Conservation (phyloP, 2,329 filamentous ascomycete species). For the Cadophora sp. region DNA sequence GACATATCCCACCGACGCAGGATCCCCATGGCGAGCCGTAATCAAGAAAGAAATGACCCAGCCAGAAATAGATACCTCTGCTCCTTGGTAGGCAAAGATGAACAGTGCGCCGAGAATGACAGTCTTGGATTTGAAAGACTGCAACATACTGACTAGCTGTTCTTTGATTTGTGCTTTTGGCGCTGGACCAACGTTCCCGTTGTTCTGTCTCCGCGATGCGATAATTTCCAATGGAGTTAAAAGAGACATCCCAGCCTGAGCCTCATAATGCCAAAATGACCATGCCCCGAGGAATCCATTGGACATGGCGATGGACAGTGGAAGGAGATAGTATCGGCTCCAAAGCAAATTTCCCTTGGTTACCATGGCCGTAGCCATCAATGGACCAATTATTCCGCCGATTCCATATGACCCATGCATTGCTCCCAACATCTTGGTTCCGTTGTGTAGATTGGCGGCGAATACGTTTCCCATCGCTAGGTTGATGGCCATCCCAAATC, state of each 20-base stretch:
- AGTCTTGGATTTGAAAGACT: slow-evolving; percentile 55
- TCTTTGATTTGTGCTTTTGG: slow-evolving; percentile 41
- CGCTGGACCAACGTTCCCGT: slow-evolving; percentile 21
- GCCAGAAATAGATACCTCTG: slow-evolving; percentile 82
- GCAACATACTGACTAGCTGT: slow-evolving; percentile 49
- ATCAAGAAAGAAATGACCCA: slow-evolving; percentile 91
- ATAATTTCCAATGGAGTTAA: slow-evolving; percentile 51
- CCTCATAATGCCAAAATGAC: slow-evolving; percentile 74
- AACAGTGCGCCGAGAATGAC: slow-evolving; percentile 80
- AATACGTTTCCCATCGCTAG: slow-evolving; percentile 66
- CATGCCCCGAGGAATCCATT: slow-evolving; percentile 67
- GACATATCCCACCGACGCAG: slow-evolving; percentile 78
- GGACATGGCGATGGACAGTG: slow-evolving; percentile 61
- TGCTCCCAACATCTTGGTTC: slow-evolving; percentile 62
- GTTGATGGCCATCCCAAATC: slow-evolving; percentile 62
- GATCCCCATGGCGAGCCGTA: slow-evolving; percentile 71
- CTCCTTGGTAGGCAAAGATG: slow-evolving; percentile 86
- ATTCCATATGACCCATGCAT: slow-evolving; percentile 73
- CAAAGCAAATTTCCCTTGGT: slow-evolving; percentile 64
- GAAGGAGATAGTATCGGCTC: slow-evolving; percentile 76
- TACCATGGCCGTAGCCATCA: slow-evolving; percentile 77
- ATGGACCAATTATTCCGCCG: slow-evolving; percentile 68
- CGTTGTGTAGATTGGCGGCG: slow-evolving; percentile 59
- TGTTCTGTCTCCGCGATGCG: slow-evolving; percentile 41
- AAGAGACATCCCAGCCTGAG: slow-evolving; percentile 56